Conservation (phyloP, 805 yeast species). For the Metschnikowia dekortorum region DNA sequence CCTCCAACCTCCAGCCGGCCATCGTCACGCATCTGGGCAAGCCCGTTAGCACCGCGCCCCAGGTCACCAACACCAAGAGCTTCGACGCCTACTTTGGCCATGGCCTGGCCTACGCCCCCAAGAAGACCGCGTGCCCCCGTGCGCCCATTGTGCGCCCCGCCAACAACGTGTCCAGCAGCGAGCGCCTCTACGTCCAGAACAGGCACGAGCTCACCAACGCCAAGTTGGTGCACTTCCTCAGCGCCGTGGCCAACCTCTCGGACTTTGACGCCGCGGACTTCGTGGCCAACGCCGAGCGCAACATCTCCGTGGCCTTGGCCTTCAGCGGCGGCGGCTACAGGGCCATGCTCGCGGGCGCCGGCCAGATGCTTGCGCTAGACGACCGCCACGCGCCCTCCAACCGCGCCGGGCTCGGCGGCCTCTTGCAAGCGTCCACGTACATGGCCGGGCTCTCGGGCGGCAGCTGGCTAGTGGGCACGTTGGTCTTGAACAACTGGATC, state of each 20-base stretch:
- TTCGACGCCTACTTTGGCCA: slow-evolving; percentile 5
- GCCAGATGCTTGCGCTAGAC: slow-evolving; percentile 13
- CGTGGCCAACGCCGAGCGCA: slow-evolving; percentile 22
- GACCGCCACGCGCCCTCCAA: slow-evolving; percentile 4
- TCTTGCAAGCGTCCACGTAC: slow-evolving; percentile 14
- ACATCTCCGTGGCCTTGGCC: slow-evolving; percentile 27
- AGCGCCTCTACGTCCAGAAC: slow-evolving; percentile 22
- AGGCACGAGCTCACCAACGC: slow-evolving; percentile 28
- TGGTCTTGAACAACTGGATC: slow-evolving; percentile 36
- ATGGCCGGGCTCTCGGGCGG: slow-evolving; percentile 17
- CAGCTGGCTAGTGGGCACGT: slow-evolving; percentile 15
- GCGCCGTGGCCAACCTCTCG: slow-evolving; percentile 25
- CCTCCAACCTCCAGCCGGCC: slow-evolving; percentile 7
- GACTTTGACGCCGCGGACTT: slow-evolving; percentile 31
- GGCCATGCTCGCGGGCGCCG: slow-evolving; percentile 30
- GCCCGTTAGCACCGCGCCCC: not conserved
- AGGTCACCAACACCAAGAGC: slow-evolving; percentile 1
- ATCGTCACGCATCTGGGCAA: slow-evolving; percentile 1
- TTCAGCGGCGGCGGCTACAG: slow-evolving; percentile 36
- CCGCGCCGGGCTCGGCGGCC: slow-evolving; percentile 13
- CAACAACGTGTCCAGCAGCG: slow-evolving; percentile 19
- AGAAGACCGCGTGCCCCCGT: slow-evolving; percentile 28
- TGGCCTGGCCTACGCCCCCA: slow-evolving; percentile 28
- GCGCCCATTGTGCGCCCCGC: slow-evolving; percentile 26
- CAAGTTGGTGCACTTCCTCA: slow-evolving; percentile 25